Conservation (phyloP, 352 stramenopile species). For the Phytophthora melonis region DNA sequence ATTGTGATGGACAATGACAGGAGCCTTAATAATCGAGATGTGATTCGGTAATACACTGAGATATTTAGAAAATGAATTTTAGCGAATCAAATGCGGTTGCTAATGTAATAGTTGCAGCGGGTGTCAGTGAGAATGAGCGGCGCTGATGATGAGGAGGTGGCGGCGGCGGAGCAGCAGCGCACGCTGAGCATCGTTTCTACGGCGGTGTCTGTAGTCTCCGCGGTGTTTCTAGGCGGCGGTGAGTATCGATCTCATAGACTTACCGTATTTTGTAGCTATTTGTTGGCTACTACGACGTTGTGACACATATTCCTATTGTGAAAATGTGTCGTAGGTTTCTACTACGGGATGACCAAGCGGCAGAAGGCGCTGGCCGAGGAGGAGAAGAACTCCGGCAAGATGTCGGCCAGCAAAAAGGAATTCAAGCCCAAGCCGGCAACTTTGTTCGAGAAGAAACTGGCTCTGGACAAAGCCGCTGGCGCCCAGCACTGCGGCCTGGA, state of each 20-base stretch:
- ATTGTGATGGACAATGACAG: too few relatives aligned
- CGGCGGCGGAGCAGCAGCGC: slow-evolving; percentile 21
- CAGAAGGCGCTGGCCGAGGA: slow-evolving; percentile 49
- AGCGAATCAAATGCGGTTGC: background rate
- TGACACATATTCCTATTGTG: slow-evolving; percentile 24
- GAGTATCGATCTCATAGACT: background rate
- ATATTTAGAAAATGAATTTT: too few relatives aligned
- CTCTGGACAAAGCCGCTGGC: slow-evolving; percentile 45
- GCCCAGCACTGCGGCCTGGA: slow-evolving; percentile 47
- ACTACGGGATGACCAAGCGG: slow-evolving; percentile 64
- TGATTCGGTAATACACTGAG: background rate
- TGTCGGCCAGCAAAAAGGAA: slow-evolving; percentile 24
- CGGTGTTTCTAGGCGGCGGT: slow-evolving; percentile 57
- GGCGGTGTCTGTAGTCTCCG: slow-evolving; percentile 48
- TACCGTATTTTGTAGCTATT: background rate
- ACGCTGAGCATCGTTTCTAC: slow-evolving; percentile 33
- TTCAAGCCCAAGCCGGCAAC: slow-evolving; percentile 39
- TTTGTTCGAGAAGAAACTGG: slow-evolving; percentile 51
- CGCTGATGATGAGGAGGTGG: slow-evolving; percentile 9
- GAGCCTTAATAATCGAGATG: too few relatives aligned
- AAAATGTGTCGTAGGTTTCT: slow-evolving; percentile 59
- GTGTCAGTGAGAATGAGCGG: slow-evolving; percentile 18
- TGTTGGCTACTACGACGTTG: background rate
- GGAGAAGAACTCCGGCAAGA: slow-evolving; percentile 32
- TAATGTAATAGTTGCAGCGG: slow-evolving; percentile 1